Base-by-base conservation (phyloP, 805 yeast species). In the Ogataea methylovora region DNA sequence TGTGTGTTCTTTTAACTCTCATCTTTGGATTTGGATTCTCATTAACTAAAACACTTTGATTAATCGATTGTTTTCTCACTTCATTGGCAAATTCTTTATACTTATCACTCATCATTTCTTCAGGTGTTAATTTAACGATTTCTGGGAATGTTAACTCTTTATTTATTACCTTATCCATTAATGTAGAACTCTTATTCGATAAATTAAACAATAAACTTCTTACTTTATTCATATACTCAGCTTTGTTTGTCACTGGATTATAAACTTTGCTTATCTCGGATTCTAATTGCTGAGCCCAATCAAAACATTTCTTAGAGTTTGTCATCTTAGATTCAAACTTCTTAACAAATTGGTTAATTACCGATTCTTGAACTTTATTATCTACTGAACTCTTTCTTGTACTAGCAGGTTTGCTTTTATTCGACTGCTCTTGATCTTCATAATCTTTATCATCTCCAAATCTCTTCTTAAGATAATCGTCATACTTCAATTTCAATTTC, bases 31-130 rank as follows among this genome's bases (percentile, higher is more conserved):
- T 70, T 24, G 71, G 74, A 17, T 58, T 68, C 6, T 28, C 30
- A 23, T 40, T 44, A 28, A 78, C 77, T 32, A 87, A 59, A 11
- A 87, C 82, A 13, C 83, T 69, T 36, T 81, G 78, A 20, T 76
- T 66, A 35, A 84, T 73, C 23, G 80, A 72, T 52, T 83, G 83
- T 38, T 73, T 73, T 33, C 81, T 72, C 9, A 84, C 84, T 32
- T 73, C 73, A 42, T 79, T 82, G 13, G 87, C 88, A 37, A 79
- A 71, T 43, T 71, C 67, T 41, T 82, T 64, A 41, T 81, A 64
- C 44, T 82, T 90, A 5, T 87, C 86, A 48, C 84, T 86, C 43
- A 76, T 61, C 63, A 88, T 70, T 45, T 88, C 90, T 46, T 82
- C 85, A 1, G 78, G 79, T 5, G 79, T 65, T 66, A 84, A 64